Conservation (phyloP, 2,329 filamentous ascomycete genomes). For the Macrophomina phaseolina region DNA sequence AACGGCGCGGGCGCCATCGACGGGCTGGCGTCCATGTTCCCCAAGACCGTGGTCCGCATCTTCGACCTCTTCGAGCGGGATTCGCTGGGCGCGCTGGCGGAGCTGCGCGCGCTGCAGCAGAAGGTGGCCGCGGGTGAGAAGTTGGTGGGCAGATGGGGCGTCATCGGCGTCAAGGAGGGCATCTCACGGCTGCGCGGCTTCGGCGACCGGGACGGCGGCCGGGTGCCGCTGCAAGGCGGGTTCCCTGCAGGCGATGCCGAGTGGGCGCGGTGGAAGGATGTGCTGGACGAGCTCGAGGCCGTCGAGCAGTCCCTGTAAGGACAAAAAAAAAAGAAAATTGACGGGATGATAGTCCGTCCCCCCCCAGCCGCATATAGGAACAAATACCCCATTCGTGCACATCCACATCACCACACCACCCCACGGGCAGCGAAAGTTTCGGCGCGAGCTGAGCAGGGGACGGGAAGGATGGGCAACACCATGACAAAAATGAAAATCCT, state of each 20-base stretch:
- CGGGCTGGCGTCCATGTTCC: slow-evolving; percentile 66
- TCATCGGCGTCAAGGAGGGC: slow-evolving; percentile 66
- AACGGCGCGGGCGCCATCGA: slow-evolving; percentile 67
- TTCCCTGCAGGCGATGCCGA: slow-evolving; percentile 22
- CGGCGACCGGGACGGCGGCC: slow-evolving; percentile 60
- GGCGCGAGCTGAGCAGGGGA: background rate
- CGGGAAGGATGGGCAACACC: background rate
- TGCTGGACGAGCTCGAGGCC: slow-evolving; percentile 25
- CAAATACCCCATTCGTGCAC: slow-evolving; percentile 15
- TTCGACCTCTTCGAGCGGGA: slow-evolving; percentile 50
- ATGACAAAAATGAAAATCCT: slow-evolving; percentile 11
- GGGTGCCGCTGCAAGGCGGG: slow-evolving; percentile 52
- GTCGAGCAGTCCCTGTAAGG: slow-evolving; percentile 25
- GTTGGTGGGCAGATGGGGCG: slow-evolving; percentile 61
- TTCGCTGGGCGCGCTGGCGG: slow-evolving; percentile 41
- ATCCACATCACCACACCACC: background rate
- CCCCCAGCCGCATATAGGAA: background rate
- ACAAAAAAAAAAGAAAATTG: background rate
- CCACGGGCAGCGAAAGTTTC: slow-evolving; percentile 11
- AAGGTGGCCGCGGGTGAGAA: slow-evolving; percentile 64
- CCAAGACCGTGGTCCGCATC: slow-evolving; percentile 61
- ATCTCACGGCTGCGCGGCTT: slow-evolving; percentile 59
- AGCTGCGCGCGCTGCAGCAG: slow-evolving; percentile 61
- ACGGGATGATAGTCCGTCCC: too few relatives aligned
- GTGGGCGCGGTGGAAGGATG: slow-evolving; percentile 27